Conservation (phyloP, 768 basidiomycete species). For the Panaeolus papilionaceus region DNA sequence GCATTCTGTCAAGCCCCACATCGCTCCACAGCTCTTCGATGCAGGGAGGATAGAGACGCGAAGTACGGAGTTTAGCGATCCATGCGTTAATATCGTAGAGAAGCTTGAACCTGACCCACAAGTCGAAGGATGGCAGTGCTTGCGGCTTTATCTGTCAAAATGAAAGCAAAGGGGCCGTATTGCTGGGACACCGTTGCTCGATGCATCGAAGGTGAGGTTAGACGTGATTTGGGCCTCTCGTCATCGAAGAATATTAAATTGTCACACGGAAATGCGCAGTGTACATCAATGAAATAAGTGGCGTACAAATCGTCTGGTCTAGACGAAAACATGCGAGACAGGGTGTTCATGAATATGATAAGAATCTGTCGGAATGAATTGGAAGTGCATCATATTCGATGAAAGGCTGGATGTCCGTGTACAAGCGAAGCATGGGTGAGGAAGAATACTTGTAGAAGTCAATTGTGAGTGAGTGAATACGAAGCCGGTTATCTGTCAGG, state of each 20-base stretch:
- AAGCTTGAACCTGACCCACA: slow-evolving; percentile 4
- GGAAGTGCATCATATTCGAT: neutral
- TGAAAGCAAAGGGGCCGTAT: neutral
- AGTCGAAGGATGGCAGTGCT: slow-evolving; percentile 8
- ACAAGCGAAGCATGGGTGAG: neutral
- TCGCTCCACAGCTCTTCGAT: neutral
- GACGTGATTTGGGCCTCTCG: neutral
- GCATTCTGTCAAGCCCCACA: neutral
- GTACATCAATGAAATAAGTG: slow-evolving; percentile 4
- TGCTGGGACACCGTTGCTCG: neutral
- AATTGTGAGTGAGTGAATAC: neutral
- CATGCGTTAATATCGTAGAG: neutral
- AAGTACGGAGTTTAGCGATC: slow-evolving; percentile 8
- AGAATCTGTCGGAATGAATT: neutral
- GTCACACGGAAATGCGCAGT: neutral
- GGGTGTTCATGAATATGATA: neutral
- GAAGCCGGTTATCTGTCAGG: neutral
- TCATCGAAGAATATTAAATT: neutral
- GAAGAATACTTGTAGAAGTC: neutral
- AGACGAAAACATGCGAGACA: neutral
- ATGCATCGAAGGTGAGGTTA: neutral
- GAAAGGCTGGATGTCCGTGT: neutral
- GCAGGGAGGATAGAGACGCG: neutral
- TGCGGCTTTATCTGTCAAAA: slow-evolving; percentile 5
- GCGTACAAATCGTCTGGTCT: neutral